Base-by-base conservation (phyloP, 139 green algal species). In the Zygnema cylindricum region DNA sequence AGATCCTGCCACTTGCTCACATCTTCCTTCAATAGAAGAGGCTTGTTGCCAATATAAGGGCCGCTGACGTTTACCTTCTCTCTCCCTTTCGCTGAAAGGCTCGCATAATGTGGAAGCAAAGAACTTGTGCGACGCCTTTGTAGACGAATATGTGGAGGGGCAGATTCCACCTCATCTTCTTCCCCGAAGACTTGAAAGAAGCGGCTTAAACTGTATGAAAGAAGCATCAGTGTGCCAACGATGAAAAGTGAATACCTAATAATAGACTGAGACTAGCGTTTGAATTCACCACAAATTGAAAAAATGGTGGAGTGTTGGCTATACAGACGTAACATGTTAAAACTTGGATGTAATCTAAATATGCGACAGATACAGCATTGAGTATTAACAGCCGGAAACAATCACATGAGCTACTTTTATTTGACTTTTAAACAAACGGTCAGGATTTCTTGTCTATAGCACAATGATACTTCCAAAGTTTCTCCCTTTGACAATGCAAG, bases 41-140 rank as follows among this genome's bases (percentile, higher is more conserved):
- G 33, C 35, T 3, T 82, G 40, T n/a, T 76, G 81, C 81, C 32
- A 76, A 87, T 21, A 63, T 76, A 43, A 85, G 82, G 77, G 77
- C 33, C 11, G 71, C 77, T 11, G 11, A 16, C 49, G 7, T 11
- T 54, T 82, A 49, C 16, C 11, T 54, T 54, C 7, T 54, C 16
- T 11, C 71, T 16, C 16, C 21, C 36, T 40, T 7, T 7, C 7
- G 71, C 3, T 55, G 71, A 16, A 42, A 42, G 36, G 36, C 7
- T 3, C 7, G 71, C 11, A 3, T 16, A 79, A 25, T 55, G 3
- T 79, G 36, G 7, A 79, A 16, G 36, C 38, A 42, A 11, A 55
- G 36, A 11, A 55, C 49, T 43, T 16, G 69, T 7, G 3, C n/a
- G 81, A 63, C 49, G 33, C 35, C 81, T 38, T 69, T 82, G 69